Conservation (phyloP, 2,329 filamentous ascomycete species). For the Claviceps capensis region DNA sequence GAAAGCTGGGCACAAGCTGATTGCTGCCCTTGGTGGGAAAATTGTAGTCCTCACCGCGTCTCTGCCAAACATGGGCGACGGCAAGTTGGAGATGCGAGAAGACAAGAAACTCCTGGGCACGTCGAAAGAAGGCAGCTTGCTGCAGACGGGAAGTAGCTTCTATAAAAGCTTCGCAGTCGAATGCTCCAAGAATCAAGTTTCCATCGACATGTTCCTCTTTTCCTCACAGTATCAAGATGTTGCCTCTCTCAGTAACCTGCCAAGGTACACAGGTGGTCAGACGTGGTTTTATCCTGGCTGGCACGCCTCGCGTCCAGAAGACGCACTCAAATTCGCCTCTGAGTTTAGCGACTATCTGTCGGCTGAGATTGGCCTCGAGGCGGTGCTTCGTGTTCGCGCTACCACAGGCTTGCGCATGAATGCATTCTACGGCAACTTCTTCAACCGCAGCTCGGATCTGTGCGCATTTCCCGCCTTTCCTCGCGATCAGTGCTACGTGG, state of each 20-base stretch:
- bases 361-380: constrained; percentile 88
- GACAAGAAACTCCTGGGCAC: constrained; percentile 94
- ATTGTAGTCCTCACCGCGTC: constrained; percentile 84
- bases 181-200: constrained; percentile 97
- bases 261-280: constrained; percentile 90
- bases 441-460: constrained; percentile 93
- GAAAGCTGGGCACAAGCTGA: constrained; percentile 87
- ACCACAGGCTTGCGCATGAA: constrained; percentile 93
- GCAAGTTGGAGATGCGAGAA: constrained; percentile 84
- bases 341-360: constrained; percentile 98
- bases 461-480: constrained; percentile 98
- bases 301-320: constrained; percentile 86
- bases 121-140: constrained; percentile 71
- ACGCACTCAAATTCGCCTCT: constrained; percentile 93
- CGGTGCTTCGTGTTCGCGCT: constrained; percentile 86
- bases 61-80: constrained; percentile 77
- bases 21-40: constrained; percentile 87
- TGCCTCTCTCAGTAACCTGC: constrained; percentile 86
- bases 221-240: constrained; percentile 96
- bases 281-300: constrained; percentile 98
- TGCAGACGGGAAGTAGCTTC: constrained; percentile 90
- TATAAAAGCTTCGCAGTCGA: constrained; percentile 99
- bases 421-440: constrained; percentile 98
- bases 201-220: constrained; percentile 96
- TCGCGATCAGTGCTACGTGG: constrained; percentile 91